phyloP scores from a whole-genome alignment of 169 alveolate genomes.

The Eimeria necatrix region DNA sequence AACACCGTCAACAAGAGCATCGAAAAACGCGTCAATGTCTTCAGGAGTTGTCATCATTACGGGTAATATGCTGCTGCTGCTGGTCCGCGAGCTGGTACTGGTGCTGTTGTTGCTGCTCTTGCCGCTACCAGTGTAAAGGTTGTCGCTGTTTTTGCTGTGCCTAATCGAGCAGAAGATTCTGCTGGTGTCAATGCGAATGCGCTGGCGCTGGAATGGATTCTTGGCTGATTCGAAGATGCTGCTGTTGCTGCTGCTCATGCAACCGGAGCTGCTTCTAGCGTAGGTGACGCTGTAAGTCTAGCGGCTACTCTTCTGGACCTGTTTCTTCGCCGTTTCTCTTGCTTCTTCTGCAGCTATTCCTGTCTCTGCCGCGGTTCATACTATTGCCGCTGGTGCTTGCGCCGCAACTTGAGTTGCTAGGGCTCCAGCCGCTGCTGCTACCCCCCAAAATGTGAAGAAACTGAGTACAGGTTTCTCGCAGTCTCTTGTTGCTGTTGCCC shows the following conservation, averaged over 20 bases:
- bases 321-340: too few species aligned
- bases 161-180: not conserved
- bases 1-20: constrained; percentile 68
- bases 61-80: constrained; percentile 18
- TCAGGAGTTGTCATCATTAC: constrained; percentile 66
- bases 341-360: not conserved
- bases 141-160: constrained; percentile 13
- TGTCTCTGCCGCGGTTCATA: not conserved
- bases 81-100: constrained; percentile 25
- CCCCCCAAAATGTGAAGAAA: too few species aligned
- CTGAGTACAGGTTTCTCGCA: too few species aligned
- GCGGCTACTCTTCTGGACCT: too few species aligned
- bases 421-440: constrained; percentile 11
- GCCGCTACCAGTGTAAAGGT: constrained; percentile 28
- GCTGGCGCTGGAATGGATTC: not conserved
- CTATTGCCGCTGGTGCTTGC: not conserved
- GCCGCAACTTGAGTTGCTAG: not conserved
- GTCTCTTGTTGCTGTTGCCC: too few species aligned
- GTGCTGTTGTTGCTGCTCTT: constrained; percentile 44
- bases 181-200: not conserved
- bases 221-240: not conserved
- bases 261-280: not conserved
- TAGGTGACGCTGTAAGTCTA: not conserved
- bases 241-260: not conserved
- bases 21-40: constrained; percentile 76